Evolutionary conservation across 1,284 basidiomycete species (phyloP), one percentile per base, ranked within the genome.

Genomic region (Neonothopanus nambi): DNA sequence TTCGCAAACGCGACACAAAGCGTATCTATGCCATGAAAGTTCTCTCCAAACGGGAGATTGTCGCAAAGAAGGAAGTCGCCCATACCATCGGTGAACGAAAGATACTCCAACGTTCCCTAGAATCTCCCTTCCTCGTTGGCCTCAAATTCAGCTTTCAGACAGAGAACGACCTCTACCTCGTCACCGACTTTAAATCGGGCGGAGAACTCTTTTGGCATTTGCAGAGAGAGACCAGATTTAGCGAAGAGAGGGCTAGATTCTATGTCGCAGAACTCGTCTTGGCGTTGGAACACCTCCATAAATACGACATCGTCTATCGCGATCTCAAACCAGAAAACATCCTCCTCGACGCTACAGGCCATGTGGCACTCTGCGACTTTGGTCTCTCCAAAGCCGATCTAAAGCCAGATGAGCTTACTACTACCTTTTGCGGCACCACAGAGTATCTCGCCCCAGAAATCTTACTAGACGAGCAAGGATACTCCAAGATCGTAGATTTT

Each of bases 11-110:
- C 69, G 96, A 99, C 75, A 99, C 97, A 41, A 91, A 93, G 70
- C 91, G 97, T 48, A 99, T 99, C 75, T 99, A 98, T 75, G 97
- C 97, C 51, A 99, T 99, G 96, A 99, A 99, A 70, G 93, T 99
- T 46, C 82, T 99, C 33, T 95, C 92, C 36, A 99, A 99, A 78
- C 95, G 93, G 75, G 97, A 99, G 71, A 99, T 99, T 64, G 87
- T 98, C 54, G 93, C 93, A 43, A 99, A 98, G 80, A 99, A 99
- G 74, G 97, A 99, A 71, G 95, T 99, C 38, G 95, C 95, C 5
- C 97, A 99, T 70, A 99, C 96, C 13, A 98, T 99, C 61, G 97
- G 97, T 65, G 97, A 99, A 73, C 90, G 97, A 71, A 98, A 98
- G 78, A 99, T 99, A 66, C 82, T 99, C 20, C 95, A 99, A 70